Percentiles rank a stretch among this genome's conserved stretches.
Conservation (phyloP, 2,329 filamentous ascomycete genomes). For the Botrytis cinerea region DNA sequence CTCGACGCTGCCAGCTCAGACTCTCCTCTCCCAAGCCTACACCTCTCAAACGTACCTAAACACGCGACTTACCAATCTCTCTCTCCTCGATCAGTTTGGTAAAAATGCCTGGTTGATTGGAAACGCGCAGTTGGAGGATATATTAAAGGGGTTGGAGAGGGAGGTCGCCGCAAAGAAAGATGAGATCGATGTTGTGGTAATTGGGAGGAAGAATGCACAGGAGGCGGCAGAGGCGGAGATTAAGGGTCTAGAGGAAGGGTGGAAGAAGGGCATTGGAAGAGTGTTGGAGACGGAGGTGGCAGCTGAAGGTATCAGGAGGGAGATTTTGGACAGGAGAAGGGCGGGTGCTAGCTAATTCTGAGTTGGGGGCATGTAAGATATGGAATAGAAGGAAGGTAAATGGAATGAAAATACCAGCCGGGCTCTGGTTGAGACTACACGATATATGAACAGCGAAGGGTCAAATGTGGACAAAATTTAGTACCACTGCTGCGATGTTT, state of each 20-base stretch:
- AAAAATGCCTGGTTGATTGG: conserved; percentile 89
- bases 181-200: conserved; percentile 73
- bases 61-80: conserved; percentile 37
- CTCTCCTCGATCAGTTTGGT: conserved; percentile 49
- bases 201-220: conserved; percentile 69
- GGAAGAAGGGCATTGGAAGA: conserved; percentile 75
- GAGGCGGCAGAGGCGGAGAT: conserved; percentile 73
- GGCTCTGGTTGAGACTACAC: background rate
- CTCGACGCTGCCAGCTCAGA: conserved; percentile 47
- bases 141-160: conserved; percentile 68
- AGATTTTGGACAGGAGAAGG: conserved; percentile 66
- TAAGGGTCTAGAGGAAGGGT: conserved; percentile 70
- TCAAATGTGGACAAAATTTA: background rate
- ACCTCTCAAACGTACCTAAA: conserved; percentile 59
- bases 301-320: conserved; percentile 67
- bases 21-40: conserved; percentile 52
- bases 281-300: conserved; percentile 87
- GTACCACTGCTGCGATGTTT: background rate
- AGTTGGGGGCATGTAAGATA: background rate
- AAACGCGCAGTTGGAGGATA: conserved; percentile 77
- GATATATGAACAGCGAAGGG: background rate
- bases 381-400: background rate
- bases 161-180: conserved; percentile 69
- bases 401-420: background rate
- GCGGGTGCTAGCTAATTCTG: conserved; percentile 34